Conservation (phyloP, 352 stramenopile species). For the Pythium biforme region DNA sequence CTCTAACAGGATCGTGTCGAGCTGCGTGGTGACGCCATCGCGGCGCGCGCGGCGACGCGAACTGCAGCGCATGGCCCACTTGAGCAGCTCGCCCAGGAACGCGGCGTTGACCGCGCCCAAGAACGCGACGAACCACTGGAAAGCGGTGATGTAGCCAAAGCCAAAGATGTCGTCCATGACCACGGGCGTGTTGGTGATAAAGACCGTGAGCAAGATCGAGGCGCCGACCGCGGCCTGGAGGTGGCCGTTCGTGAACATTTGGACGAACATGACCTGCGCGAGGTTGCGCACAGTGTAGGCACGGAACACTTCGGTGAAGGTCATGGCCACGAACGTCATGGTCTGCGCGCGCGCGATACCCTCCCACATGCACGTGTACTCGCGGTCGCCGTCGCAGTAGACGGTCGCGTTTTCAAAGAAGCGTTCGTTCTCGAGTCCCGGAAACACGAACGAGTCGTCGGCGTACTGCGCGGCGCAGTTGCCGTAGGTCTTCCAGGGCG, state of each 20-base stretch:
- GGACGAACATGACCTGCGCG: constrained; percentile 40
- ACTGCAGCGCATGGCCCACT: too few species aligned
- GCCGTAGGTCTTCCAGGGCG: constrained; percentile 29
- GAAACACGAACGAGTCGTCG: constrained; percentile 54
- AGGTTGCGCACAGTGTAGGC: constrained; percentile 50
- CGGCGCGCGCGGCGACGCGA: too few species aligned
- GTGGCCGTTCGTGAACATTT: constrained; percentile 40
- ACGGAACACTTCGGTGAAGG: constrained; percentile 47
- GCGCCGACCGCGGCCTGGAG: constrained; percentile 42
- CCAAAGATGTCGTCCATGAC: constrained; percentile 42
- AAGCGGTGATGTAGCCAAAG: constrained; percentile 42
- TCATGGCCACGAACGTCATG: constrained; percentile 51
- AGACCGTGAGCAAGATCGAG: constrained; percentile 37
- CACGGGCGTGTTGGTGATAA: constrained; percentile 36
- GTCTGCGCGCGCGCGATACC: constrained; percentile 42
- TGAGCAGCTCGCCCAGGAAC: too few species aligned
- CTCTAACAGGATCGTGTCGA: too few species aligned
- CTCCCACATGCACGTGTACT: constrained; percentile 42
- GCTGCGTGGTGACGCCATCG: too few species aligned
- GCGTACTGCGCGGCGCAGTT: constrained; percentile 48
- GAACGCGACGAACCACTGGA: constrained; percentile 19
- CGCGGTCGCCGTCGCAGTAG: constrained; percentile 22
- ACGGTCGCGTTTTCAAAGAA: constrained; percentile 22
- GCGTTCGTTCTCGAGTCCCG: background rate
- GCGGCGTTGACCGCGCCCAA: too few species aligned